Evolutionary conservation across 129 eudicot genomes (phyloP).

Genomic region (carrot (Daucus carota)): DNA sequence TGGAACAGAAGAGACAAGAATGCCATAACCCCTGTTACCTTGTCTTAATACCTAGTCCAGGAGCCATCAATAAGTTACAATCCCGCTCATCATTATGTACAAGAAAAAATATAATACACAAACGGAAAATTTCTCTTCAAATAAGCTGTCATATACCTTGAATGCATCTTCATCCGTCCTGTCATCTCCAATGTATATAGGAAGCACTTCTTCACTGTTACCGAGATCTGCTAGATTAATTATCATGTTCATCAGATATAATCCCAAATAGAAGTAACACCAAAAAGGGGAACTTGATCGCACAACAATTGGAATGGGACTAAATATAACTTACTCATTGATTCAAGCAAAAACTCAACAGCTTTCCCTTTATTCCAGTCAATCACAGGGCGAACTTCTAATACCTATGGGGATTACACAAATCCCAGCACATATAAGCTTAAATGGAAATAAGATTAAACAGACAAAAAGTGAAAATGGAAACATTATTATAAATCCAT

Average conservation of each 20-base stretch:
- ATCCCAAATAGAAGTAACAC: background rate
- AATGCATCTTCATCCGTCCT: conserved; percentile 95
- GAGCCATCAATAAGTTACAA: background rate
- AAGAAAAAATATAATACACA: background rate
- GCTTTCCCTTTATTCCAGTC: conserved; percentile 97
- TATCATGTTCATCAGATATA: background rate
- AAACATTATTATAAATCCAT: background rate
- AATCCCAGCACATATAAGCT: background rate
- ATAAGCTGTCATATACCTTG: conserved; percentile 33
- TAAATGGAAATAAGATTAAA: background rate
- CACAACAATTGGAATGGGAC: background rate
- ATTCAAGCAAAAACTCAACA: conserved; percentile 85
- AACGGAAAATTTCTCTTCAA: background rate
- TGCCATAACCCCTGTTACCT: conserved; percentile 53
- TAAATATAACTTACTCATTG: conserved; percentile 47
- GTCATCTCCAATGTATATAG: conserved; percentile 88
- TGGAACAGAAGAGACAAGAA: conserved; percentile 50
- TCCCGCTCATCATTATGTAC: background rate
- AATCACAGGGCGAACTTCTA: conserved; percentile 91
- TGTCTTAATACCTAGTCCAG: conserved; percentile 44
- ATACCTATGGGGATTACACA: conserved; percentile 44
- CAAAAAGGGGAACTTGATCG: background rate
- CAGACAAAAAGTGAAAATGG: background rate
- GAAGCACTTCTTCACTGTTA: conserved; percentile 58
- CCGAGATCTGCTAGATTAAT: conserved; percentile 37